A percentile compares a stretch with the other conserved stretches of the same genome.
These are phyloP conservation scores for Sugiyamaella xylanicola DNA, from an alignment of 1,139 yeast genomes.

Conservation along the genomic window DNA sequence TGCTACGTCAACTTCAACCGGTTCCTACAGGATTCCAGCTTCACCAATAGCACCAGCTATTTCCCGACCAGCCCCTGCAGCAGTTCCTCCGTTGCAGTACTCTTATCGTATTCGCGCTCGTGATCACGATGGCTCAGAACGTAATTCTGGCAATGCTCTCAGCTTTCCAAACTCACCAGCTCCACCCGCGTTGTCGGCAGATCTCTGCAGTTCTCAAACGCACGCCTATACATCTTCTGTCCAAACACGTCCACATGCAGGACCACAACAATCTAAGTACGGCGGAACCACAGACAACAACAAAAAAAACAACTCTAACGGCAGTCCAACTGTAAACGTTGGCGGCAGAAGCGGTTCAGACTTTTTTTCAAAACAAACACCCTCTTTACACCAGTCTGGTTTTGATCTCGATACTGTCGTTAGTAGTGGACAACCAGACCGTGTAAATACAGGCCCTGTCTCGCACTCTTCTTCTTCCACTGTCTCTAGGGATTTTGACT, in stretches of 20 bases:
- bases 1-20: too few species aligned
- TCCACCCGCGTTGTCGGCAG: background rate
- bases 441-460: background rate
- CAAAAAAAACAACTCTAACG: slow-evolving; percentile 1
- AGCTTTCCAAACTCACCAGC: background rate
- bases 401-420: background rate
- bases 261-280: background rate
- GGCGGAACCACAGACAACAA: background rate
- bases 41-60: too few species aligned
- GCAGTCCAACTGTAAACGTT: background rate
- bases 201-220: slow-evolving; percentile 1
- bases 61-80: too few species aligned
- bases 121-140: too few species aligned
- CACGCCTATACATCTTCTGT: background rate
- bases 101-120: too few species aligned
- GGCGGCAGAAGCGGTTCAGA: background rate
- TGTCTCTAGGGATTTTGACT: background rate
- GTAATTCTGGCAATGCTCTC: too few species aligned
- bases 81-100: too few species aligned
- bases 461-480: background rate
- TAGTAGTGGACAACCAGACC: background rate
- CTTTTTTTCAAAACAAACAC: background rate
- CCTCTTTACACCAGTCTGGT: background rate
- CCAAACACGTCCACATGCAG: background rate
- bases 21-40: too few species aligned